These are phyloP conservation scores for Mytilinidion resinicola DNA, from an alignment of 495 filamentous ascomycete genomes.

Conservation along the genomic window DNA sequence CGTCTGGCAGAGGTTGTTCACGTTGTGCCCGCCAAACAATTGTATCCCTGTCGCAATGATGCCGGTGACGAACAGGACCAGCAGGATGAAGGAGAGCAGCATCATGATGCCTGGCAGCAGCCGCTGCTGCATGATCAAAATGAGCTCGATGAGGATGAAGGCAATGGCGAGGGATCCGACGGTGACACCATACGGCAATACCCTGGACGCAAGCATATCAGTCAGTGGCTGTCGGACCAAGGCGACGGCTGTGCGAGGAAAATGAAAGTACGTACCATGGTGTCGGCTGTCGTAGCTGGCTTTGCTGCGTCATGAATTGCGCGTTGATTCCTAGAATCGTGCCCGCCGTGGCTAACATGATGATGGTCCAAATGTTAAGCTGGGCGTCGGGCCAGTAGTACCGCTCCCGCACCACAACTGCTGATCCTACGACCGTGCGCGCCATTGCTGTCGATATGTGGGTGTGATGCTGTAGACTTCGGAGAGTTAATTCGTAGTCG, in stretches of 20 bases:
- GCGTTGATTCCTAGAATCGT: constrained; percentile 82
- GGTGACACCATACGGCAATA: constrained; percentile 84
- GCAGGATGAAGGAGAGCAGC: constrained; percentile 85
- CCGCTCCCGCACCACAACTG: constrained; percentile 45
- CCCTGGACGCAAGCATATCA: constrained; percentile 48
- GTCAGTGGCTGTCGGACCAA: neutral
- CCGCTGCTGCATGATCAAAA: constrained; percentile 54
- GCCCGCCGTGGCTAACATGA: constrained; percentile 72
- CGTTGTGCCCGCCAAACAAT: constrained; percentile 71
- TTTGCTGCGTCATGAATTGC: constrained; percentile 75
- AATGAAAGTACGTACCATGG: constrained; percentile 64
- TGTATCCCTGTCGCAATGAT: constrained; percentile 85
- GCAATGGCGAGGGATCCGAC: constrained; percentile 38
- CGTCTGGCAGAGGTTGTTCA: constrained; percentile 73
- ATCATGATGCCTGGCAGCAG: constrained; percentile 87
- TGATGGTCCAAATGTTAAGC: constrained; percentile 86
- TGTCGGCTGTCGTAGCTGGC: constrained; percentile 58
- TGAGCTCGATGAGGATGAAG: constrained; percentile 38
- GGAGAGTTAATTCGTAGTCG: neutral
- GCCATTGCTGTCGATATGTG: constrained; percentile 17
- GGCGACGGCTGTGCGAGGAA: neutral
- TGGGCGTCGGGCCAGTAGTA: constrained; percentile 95
- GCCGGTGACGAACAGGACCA: constrained; percentile 86
- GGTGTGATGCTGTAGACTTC: neutral
- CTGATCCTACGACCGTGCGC: constrained; percentile 23